These are phyloP conservation scores for Scleroderma citrinum DNA, from an alignment of 768 basidiomycete genomes.

Conservation along the genomic window DNA sequence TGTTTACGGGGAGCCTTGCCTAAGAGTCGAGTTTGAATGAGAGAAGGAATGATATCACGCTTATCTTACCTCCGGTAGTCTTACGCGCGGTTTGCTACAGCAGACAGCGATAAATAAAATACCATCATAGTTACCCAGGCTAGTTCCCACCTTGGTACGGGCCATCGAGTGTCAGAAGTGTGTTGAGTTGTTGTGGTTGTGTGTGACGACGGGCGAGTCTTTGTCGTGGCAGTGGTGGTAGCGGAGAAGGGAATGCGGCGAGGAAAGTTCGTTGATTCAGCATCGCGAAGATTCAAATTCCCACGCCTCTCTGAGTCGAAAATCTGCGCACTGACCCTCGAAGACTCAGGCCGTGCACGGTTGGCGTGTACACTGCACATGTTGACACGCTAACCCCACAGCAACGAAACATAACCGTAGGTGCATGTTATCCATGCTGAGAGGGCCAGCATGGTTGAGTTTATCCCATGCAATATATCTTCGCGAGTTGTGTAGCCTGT, in stretches of 20 bases:
- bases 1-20: constrained; percentile 92
- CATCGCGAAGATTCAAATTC: constrained; percentile 1
- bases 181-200: not conserved
- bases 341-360: not conserved
- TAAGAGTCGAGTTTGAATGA: constrained; percentile 28
- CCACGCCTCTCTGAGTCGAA: not conserved
- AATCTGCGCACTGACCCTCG: constrained; percentile 1
- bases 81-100: constrained; percentile 95
- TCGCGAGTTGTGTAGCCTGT: no score
- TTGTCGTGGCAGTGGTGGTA: not conserved
- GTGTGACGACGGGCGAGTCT: not conserved
- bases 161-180: constrained; percentile 54
- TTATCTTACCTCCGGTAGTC: constrained; percentile 86
- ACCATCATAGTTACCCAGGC: not conserved
- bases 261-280: not conserved
- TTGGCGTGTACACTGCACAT: not conserved
- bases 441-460: no score
- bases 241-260: not conserved
- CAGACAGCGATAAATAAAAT: constrained; percentile 8
- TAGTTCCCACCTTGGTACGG: constrained; percentile 68
- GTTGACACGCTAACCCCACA: not conserved
- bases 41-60: constrained; percentile 10
- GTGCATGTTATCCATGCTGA: no score
- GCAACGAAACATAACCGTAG: not conserved
- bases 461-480: no score